Conservation (phyloP, 306 rosid species). For the Prosopis cineraria region DNA sequence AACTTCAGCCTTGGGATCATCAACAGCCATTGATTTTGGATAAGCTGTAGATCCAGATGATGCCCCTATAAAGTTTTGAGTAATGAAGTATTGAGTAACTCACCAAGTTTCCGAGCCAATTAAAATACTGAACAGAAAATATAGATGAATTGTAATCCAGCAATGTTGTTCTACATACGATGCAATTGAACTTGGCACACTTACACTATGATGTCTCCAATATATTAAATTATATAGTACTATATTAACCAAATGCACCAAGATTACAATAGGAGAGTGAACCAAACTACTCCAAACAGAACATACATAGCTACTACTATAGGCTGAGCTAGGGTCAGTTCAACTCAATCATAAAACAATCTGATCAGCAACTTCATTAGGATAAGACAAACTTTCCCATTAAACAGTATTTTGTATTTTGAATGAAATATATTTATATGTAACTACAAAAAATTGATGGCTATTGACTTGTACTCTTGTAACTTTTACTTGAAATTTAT, state of each 20-base stretch:
- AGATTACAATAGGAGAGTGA: slow-evolving; percentile 10
- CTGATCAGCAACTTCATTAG: slow-evolving; percentile 6
- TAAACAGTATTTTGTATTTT: slow-evolving; percentile 1
- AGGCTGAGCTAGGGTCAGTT: slow-evolving; percentile 19
- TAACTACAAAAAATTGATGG: neutral
- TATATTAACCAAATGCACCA: neutral
- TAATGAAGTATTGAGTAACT: slow-evolving; percentile 27
- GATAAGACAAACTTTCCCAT: slow-evolving; percentile 11
- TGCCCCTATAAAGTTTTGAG: slow-evolving; percentile 69
- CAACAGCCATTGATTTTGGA: slow-evolving; percentile 92
- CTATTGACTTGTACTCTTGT: neutral
- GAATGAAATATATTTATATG: neutral
- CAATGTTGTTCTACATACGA: slow-evolving; percentile 23
- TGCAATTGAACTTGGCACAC: slow-evolving; percentile 22
- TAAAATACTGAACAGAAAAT: slow-evolving; percentile 26
- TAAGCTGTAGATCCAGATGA: slow-evolving; percentile 89
- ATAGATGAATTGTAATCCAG: slow-evolving; percentile 3
- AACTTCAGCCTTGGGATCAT: slow-evolving; percentile 82
- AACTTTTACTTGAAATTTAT: neutral
- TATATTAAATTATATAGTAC: neutral
- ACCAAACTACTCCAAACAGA: slow-evolving; percentile 26
- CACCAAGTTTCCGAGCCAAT: slow-evolving; percentile 17
- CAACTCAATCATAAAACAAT: slow-evolving; percentile 16
- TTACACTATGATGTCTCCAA: slow-evolving; percentile 11
- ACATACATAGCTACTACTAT: neutral